Percentiles rank a stretch among this genome's conserved stretches.
Conservation (phyloP, 805 yeast species). For the Metschnikowia henanensis region DNA sequence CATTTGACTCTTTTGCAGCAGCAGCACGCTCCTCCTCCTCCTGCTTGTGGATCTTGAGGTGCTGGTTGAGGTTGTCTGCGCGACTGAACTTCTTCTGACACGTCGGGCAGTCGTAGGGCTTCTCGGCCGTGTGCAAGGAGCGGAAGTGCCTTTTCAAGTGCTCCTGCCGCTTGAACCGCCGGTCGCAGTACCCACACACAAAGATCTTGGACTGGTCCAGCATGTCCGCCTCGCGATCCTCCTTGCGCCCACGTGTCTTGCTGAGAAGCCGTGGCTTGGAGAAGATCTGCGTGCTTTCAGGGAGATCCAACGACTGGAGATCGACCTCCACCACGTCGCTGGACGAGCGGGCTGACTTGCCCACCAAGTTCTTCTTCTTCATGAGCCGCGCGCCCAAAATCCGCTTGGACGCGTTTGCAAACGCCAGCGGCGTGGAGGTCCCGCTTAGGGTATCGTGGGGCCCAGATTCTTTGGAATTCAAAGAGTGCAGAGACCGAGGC, state of each 20-base stretch:
- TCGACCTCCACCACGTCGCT: constrained; percentile 40
- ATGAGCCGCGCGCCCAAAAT: constrained; percentile 40
- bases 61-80: constrained; percentile 66
- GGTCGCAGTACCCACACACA: constrained; percentile 61
- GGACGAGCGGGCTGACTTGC: constrained; percentile 3
- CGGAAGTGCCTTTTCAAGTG: constrained; percentile 75
- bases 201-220: constrained; percentile 53
- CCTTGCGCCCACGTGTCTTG: constrained; percentile 63
- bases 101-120: constrained; percentile 62
- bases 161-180: constrained; percentile 73
- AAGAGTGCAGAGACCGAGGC: constrained; percentile 11
- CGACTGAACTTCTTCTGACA: constrained; percentile 68
- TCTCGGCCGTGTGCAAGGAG: constrained; percentile 70
- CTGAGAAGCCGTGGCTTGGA: constrained; percentile 34
- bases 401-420: constrained; percentile 39
- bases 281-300: constrained; percentile 38
- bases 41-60: constrained; percentile 54
- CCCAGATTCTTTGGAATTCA: constrained; percentile 8
- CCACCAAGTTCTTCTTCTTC: constrained; percentile 27
- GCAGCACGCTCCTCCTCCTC: constrained; percentile 14
- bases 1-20: constrained; percentile 1
- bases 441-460: constrained; percentile 1
- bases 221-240: constrained; percentile 56
- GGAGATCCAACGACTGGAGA: constrained; percentile 38
- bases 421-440: constrained; percentile 15